phyloP scores from a whole-genome alignment of 2,329 filamentous ascomycete species.

The Diaporthe australafricana region DNA sequence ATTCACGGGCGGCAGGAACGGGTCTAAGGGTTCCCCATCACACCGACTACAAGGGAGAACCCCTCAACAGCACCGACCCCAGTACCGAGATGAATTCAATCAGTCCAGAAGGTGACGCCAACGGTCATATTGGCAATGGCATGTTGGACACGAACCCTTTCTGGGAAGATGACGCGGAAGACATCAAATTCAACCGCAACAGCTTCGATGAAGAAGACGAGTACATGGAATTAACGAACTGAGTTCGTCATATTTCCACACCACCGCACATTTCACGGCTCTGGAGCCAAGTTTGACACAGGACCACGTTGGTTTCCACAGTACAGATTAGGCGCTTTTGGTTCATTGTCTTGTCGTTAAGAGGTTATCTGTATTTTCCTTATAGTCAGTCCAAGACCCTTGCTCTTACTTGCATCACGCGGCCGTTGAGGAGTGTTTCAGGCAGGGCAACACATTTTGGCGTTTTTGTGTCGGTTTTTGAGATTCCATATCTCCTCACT shows the following conservation, averaged over 20 bases:
- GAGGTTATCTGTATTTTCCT: slow-evolving; percentile 7
- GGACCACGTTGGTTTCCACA: background rate
- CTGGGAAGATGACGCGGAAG: slow-evolving; percentile 49
- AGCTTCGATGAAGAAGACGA: slow-evolving; percentile 81
- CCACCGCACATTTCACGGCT: background rate
- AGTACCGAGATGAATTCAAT: slow-evolving; percentile 57
- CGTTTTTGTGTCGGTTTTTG: slow-evolving; percentile 29
- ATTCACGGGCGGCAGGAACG: slow-evolving; percentile 84
- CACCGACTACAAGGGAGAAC: slow-evolving; percentile 90
- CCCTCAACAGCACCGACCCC: slow-evolving; percentile 61
- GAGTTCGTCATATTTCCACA: background rate
- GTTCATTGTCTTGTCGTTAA: background rate
- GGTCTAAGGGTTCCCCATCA: slow-evolving; percentile 92
- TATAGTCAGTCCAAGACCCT: slow-evolving; percentile 5
- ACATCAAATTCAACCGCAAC: slow-evolving; percentile 77
- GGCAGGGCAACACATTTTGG: slow-evolving; percentile 43
- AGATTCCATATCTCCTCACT: slow-evolving; percentile 29
- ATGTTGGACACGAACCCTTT: slow-evolving; percentile 35
- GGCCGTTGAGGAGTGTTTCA: slow-evolving; percentile 36
- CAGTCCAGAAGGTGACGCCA: slow-evolving; percentile 57
- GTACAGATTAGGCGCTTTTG: background rate
- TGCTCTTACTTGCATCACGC: slow-evolving; percentile 38
- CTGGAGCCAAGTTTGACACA: background rate
- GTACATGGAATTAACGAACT: slow-evolving; percentile 79
- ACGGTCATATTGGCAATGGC: slow-evolving; percentile 37